These are phyloP conservation scores for Chaetomium sp. DNA, from an alignment of 2,329 filamentous ascomycete genomes.

Conservation along the genomic window DNA sequence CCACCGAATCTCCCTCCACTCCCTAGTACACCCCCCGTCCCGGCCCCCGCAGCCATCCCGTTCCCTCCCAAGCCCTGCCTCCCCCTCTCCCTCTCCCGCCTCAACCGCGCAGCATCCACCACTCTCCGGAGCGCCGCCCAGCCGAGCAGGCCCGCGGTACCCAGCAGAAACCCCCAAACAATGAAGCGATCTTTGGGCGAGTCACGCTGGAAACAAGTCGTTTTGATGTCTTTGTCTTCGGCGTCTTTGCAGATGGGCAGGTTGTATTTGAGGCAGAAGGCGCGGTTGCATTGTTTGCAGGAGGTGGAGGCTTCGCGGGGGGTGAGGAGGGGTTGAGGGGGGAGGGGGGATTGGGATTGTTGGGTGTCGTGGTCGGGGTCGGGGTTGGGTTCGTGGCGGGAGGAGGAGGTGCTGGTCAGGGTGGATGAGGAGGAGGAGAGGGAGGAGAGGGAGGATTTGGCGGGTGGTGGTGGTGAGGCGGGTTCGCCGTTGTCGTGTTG, in stretches of 20 bases:
- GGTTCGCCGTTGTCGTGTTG: conserved; percentile 27
- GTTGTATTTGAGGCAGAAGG: conserved; percentile 55
- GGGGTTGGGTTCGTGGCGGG: conserved; percentile 13
- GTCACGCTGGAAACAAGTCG: conserved; percentile 61
- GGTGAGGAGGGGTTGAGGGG: conserved; percentile 17
- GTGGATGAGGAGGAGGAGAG: conserved; percentile 11
- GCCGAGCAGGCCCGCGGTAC: conserved; percentile 50
- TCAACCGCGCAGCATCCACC: not conserved
- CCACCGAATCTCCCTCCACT: too few species aligned
- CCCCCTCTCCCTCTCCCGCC: not conserved
- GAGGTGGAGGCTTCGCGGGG: conserved; percentile 38
- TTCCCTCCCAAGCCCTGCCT: not conserved
- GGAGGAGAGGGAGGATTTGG: conserved; percentile 16
- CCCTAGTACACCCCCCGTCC: not conserved
- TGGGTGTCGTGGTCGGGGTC: conserved; percentile 12
- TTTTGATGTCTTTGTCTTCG: conserved; percentile 54
- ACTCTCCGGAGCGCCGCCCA: conserved; percentile 52
- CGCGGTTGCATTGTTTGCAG: conserved; percentile 58
- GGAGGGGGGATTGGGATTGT: conserved; percentile 10
- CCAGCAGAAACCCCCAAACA: conserved; percentile 57
- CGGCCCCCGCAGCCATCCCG: not conserved
- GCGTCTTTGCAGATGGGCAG: conserved; percentile 58
- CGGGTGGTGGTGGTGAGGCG: conserved; percentile 20
- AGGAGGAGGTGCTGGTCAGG: conserved; percentile 4
- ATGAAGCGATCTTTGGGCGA: conserved; percentile 61